These are phyloP conservation scores for Pythium scleroteichum DNA, from an alignment of 352 stramenopile species.

Conservation along the genomic window DNA sequence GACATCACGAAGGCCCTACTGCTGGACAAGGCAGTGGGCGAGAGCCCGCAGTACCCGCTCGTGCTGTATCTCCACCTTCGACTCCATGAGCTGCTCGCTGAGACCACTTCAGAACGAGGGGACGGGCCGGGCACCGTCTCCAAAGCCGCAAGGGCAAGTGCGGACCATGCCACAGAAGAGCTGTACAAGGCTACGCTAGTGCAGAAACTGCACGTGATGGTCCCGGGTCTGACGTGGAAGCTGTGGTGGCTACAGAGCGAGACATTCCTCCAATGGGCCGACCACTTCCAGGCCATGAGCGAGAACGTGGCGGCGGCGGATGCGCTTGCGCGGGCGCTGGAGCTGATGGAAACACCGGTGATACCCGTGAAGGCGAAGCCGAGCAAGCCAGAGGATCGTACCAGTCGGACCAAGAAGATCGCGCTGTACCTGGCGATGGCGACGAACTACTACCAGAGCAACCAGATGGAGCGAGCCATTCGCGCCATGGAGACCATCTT, in stretches of 20 bases:
- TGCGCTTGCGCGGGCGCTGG: slow-evolving; percentile 48
- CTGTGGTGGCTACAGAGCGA: slow-evolving; percentile 41
- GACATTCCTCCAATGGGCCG: slow-evolving; percentile 49
- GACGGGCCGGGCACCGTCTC: slow-evolving; percentile 13
- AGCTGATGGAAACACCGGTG: slow-evolving; percentile 38
- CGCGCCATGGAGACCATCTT: slow-evolving; percentile 69
- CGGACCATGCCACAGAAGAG: slow-evolving; percentile 53
- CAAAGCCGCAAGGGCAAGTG: slow-evolving; percentile 28
- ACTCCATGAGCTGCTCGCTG: slow-evolving; percentile 54
- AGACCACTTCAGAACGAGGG: slow-evolving; percentile 17
- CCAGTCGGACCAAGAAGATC: slow-evolving; percentile 29
- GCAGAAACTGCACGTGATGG: slow-evolving; percentile 9
- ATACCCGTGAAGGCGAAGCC: neutral
- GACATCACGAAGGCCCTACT: slow-evolving; percentile 51
- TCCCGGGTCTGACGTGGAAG: slow-evolving; percentile 33
- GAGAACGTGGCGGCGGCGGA: slow-evolving; percentile 56
- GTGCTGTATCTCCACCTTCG: slow-evolving; percentile 68
- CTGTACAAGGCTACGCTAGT: slow-evolving; percentile 32
- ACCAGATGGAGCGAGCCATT: slow-evolving; percentile 79
- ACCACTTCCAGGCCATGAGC: slow-evolving; percentile 45
- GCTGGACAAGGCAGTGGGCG: slow-evolving; percentile 37
- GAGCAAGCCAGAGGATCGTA: neutral
- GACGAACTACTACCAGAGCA: slow-evolving; percentile 66
- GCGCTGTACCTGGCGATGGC: slow-evolving; percentile 58
- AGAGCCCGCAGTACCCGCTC: slow-evolving; percentile 37